Base-by-base conservation (phyloP, 495 filamentous ascomycete species). In the Lasiosphaeria miniovina region DNA sequence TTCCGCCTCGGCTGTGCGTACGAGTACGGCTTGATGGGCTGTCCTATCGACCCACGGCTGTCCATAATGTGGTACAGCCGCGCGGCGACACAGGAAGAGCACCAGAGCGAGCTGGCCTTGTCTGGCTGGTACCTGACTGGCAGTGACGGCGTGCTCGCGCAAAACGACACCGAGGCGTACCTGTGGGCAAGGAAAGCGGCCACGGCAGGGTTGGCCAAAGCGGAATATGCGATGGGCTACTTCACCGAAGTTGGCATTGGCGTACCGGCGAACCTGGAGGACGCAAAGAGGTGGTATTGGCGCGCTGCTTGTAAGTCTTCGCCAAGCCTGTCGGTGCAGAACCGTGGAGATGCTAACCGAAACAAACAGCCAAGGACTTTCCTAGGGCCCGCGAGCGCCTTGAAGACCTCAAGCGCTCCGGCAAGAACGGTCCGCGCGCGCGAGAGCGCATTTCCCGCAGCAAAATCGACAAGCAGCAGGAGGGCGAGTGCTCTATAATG, bases 281-380 rank as follows among this genome's bases (percentile, higher is more conserved):
- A 96, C 75, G 94, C 93, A 17, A 96, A 96, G 78, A 83, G 91
- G 66, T 98, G 94, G 94, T 98, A 98, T 77, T 96, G 92, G 84
- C 84, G 93, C 74, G 91, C 94, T 77, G 94, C 94, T 75, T 89
- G 94, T 97, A 75, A 86, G 93, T 88, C 45, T 60, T 57, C 15
- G 40, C 48, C 24, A 24, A 24, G 24, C 24, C 24, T 24, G 24
- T 24, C 24, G 24, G 24, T 31, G 51, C 51, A 54, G 55, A 33
- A 49, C 35, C 57, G 43, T 38, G 65, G 46, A 58, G 31, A 24
- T 46, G n/a, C 43, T 50, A 11, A 14, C 4, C 6, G 36, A 32
- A 54, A 52, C 66, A 61, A 71, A 75, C 65, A 97, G 94, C 91
- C 51, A 91, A 96, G 79, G 88, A 91, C 69, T 96, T 94, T 72